Evolutionary conservation across 768 basidiomycete genomes (phyloP).

Genomic region (Pisolithus marmoratus): DNA sequence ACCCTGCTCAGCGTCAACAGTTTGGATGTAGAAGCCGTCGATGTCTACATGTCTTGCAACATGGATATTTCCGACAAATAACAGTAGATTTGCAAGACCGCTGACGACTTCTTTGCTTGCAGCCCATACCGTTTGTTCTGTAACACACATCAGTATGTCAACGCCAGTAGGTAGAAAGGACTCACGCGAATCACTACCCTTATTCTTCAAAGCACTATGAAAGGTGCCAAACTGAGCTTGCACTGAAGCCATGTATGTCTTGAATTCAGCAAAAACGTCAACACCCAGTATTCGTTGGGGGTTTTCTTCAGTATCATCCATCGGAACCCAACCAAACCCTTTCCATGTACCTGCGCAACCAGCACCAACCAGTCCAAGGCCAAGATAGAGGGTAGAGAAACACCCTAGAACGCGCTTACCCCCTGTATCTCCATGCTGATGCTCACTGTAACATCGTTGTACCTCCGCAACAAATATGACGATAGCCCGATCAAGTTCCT

Average conservation of each 20-base stretch:
- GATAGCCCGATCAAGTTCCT: conserved; percentile 69
- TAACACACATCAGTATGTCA: conserved; percentile 8
- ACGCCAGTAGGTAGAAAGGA: neutral
- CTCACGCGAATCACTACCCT: conserved; percentile 21
- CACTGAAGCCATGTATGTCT: conserved; percentile 39
- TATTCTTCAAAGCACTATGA: conserved; percentile 19
- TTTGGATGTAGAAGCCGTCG: conserved; percentile 58
- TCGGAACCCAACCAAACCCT: conserved; percentile 75
- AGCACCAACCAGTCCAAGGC: conserved; percentile 74
- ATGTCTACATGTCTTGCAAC: conserved; percentile 80
- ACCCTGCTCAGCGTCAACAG: conserved; percentile 36
- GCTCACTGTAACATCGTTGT: conserved; percentile 45
- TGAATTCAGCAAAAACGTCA: conserved; percentile 52
- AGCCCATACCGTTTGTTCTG: conserved; percentile 26
- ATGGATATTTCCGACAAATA: conserved; percentile 63
- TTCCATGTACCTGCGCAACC: conserved; percentile 75
- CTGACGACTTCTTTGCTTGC: conserved; percentile 48
- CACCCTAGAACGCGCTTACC: conserved; percentile 56
- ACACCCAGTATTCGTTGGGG: conserved; percentile 44
- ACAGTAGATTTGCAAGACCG: conserved; percentile 53
- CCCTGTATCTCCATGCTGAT: conserved; percentile 16
- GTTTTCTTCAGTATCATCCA: conserved; percentile 42
- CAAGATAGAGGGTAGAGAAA: conserved; percentile 58
- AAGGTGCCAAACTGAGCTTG: conserved; percentile 43
- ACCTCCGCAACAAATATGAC: conserved; percentile 64